Base-by-base conservation (phyloP, 2,329 filamentous ascomycete genomes). In the Aureobasidium sp. region DNA sequence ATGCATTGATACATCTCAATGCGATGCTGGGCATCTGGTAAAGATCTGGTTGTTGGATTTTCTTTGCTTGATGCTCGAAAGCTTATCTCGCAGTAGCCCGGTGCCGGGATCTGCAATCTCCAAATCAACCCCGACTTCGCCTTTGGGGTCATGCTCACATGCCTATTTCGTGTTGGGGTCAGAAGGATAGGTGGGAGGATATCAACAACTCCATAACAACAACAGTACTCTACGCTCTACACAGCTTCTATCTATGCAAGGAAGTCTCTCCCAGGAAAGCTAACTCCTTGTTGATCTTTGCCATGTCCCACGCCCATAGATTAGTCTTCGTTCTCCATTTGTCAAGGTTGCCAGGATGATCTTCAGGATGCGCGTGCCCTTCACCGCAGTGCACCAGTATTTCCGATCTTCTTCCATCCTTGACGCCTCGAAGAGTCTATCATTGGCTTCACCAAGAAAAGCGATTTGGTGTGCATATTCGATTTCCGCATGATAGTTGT, bases 291-390 rank as follows among this genome's bases (percentile, higher is more conserved):
- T 36, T 58, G 40, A 58, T 56, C 23, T 56, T 56, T 4, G 33
- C 15, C 33, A 42, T 43, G 16, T 56, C 53, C 53, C 53, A 56
- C 3, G 38, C 54, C 54, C 54, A 56, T 7, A 56, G 27, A 9
- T 56, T 56, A 3, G 38, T 43, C 25, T 56, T 56, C 2, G 25
- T 36, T 56, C 54, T 13, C 38, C 25, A 56, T n/a, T 33, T 56
- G 16, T 56, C 54, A 13, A 56, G 38, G 9, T 56, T 56, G 2
- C 54, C 54, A 31, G 54, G 54, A 23, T 56, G 54, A 11, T 56
- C 54, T 56, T 56, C 54, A 31, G 54, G 38, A 43, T 56, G 54
- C 33, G 54, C 38, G 31, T 56, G 54, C 43, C 54, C 38, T 31
- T 42, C 38, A 7, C 54, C 54, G 36, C 38, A 11, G 43, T 56